phyloP scores from a whole-genome alignment of 495 filamentous ascomycete species.

The Aspergillus homomorphus region DNA sequence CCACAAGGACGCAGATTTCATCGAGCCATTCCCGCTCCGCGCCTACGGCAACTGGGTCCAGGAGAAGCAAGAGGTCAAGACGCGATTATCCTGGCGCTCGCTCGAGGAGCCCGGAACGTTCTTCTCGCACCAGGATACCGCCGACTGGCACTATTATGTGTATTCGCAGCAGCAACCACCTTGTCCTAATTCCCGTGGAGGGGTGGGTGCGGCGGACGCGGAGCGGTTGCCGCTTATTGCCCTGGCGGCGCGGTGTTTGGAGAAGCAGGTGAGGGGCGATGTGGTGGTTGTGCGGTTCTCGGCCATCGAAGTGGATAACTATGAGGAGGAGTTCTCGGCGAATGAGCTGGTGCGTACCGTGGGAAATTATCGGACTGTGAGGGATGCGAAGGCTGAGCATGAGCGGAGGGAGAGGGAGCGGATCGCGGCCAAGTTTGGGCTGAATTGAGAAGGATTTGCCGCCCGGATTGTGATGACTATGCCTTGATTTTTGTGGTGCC shows the following conservation, averaged over 20 bases:
- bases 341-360: not conserved
- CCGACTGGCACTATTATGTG: conserved; percentile 7
- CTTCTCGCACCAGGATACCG: conserved; percentile 14
- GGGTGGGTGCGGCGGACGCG: not conserved
- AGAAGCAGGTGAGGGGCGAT: not conserved
- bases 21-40: conserved; percentile 20
- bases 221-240: not conserved
- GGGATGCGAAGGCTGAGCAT: not conserved
- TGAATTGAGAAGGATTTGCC: not conserved
- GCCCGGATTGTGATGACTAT: not conserved
- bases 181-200: too few species aligned
- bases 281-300: conserved; percentile 5
- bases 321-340: not conserved
- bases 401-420: not conserved
- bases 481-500: not conserved
- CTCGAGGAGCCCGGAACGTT: conserved; percentile 18
- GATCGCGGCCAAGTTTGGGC: not conserved
- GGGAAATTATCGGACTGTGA: not conserved
- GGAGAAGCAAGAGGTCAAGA: conserved; percentile 17
- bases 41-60: conserved; percentile 13
- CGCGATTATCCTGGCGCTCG: conserved; percentile 3
- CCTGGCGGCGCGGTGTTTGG: not conserved
- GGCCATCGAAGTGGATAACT: not conserved
- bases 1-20: conserved; percentile 1
- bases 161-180: too few species aligned